Evolutionary conservation across 108 stramenopile genomes (phyloP).

Genomic region (Nitzschia palea): DNA sequence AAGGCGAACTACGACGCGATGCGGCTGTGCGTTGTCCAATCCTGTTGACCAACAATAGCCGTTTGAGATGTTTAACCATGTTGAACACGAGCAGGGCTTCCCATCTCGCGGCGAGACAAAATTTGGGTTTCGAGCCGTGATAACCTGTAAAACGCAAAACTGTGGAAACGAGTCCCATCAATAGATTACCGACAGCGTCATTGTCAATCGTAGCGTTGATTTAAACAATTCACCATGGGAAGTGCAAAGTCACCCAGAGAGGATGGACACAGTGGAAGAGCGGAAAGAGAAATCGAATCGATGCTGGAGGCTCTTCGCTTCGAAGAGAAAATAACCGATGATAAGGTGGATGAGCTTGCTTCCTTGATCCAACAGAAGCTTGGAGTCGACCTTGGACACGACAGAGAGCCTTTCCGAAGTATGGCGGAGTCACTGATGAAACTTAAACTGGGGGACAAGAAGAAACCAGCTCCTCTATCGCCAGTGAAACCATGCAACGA

Average conservation of each 20-base stretch:
- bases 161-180: too few species aligned
- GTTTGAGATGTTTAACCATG: too few species aligned
- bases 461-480: not conserved
- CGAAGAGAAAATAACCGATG: not conserved
- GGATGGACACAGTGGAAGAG: not conserved
- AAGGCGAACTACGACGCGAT: too few species aligned
- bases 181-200: too few species aligned
- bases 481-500: not conserved
- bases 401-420: not conserved
- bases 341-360: slow-evolving; percentile 11
- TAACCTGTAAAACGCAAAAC: too few species aligned
- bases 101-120: too few species aligned
- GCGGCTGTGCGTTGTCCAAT: too few species aligned
- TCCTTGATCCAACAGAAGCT: slow-evolving; percentile 3
- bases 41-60: too few species aligned
- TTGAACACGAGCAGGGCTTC: too few species aligned
- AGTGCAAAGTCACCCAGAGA: slow-evolving; percentile 4
- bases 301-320: not conserved
- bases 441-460: not conserved
- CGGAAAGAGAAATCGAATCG: not conserved
- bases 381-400: not conserved
- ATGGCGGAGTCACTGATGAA: slow-evolving; percentile 13
- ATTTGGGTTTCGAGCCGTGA: too few species aligned
- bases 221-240: too few species aligned
- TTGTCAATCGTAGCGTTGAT: too few species aligned